These are phyloP conservation scores for Podaxis carcinomalis DNA, from an alignment of 768 basidiomycete genomes.

Conservation along the genomic window DNA sequence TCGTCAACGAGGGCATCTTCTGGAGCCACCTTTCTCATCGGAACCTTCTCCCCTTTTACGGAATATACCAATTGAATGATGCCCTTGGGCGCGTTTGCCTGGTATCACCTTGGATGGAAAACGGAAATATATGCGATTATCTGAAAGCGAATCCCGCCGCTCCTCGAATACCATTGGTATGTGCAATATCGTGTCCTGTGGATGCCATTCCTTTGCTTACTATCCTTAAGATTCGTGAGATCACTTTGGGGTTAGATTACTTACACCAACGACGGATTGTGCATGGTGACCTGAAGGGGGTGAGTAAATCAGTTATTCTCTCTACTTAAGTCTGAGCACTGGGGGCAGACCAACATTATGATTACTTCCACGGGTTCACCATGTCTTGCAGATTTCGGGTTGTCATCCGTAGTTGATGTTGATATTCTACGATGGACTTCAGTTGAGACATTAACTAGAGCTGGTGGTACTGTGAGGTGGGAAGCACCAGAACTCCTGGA, in stretches of 20 bases:
- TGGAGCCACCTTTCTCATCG: slow-evolving; percentile 13
- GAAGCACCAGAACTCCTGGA: neutral
- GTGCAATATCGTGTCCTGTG: neutral
- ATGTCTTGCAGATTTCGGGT: neutral
- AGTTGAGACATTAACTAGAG: neutral
- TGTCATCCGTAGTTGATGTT: neutral
- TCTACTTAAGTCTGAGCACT: neutral
- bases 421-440: neutral
- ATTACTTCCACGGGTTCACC: neutral
- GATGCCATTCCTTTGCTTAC: neutral
- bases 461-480: neutral
- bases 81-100: neutral
- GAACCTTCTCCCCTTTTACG: slow-evolving; percentile 14
- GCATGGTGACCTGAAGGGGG: slow-evolving; percentile 20
- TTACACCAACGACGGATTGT: slow-evolving; percentile 14
- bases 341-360: neutral
- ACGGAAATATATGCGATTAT: slow-evolving; percentile 10
- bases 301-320: neutral
- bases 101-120: slow-evolving; percentile 14
- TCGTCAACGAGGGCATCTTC: slow-evolving; percentile 9
- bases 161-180: slow-evolving; percentile 1
- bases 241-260: slow-evolving; percentile 11
- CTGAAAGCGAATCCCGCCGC: neutral
- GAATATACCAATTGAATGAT: slow-evolving; percentile 7
- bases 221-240: neutral